Percentiles rank a stretch among this genome's conserved stretches.
These are phyloP conservation scores for Talaromyces atroroseus DNA, from an alignment of 2,329 filamentous ascomycete species.

Conservation along the genomic window DNA sequence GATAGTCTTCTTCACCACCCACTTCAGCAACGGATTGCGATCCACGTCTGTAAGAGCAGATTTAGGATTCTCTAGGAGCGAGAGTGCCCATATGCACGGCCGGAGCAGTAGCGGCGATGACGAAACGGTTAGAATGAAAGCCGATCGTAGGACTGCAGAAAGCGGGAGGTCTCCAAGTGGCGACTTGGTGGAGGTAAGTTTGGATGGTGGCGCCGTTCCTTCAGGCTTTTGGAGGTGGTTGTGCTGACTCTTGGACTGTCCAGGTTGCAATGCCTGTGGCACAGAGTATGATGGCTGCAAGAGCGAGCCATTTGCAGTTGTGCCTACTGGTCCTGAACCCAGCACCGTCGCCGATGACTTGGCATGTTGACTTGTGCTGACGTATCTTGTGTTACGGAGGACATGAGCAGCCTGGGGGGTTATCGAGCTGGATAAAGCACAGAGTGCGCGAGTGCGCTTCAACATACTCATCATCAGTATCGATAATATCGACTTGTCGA, in stretches of 20 bases:
- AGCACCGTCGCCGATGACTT: conserved; percentile 9
- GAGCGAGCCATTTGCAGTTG: not conserved
- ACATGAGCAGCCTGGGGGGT: not conserved
- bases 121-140: conserved; percentile 33
- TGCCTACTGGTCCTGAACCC: not conserved
- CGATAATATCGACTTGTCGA: not conserved
- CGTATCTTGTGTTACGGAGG: conserved; percentile 1
- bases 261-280: not conserved
- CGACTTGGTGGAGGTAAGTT: conserved; percentile 15
- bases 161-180: conserved; percentile 33
- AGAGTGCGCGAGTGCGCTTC: conserved; percentile 7
- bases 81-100: conserved; percentile 67
- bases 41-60: conserved; percentile 44
- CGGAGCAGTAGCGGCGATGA: conserved; percentile 54
- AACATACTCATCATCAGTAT: not conserved
- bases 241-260: not conserved
- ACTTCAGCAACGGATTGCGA: conserved; percentile 42
- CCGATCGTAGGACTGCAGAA: conserved; percentile 32
- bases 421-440: not conserved
- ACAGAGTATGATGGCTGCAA: conserved; percentile 4
- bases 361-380: conserved; percentile 12
- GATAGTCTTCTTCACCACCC: conserved; percentile 43
- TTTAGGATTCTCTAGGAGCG: conserved; percentile 45
- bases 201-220: not conserved
- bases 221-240: not conserved